These are phyloP conservation scores for Tuber brumale DNA, from an alignment of 495 filamentous ascomycete species.

Conservation along the genomic window DNA sequence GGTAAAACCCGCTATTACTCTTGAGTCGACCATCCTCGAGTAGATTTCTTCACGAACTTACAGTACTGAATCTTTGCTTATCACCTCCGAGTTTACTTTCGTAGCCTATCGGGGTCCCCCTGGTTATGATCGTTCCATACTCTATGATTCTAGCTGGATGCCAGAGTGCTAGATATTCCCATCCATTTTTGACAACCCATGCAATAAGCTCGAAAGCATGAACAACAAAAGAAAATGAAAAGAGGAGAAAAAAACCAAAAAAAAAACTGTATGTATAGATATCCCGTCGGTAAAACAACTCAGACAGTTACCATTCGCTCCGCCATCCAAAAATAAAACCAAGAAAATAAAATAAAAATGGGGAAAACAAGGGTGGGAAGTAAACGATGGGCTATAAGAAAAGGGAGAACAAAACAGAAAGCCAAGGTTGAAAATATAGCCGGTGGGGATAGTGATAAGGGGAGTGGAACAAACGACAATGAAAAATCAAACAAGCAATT, in stretches of 20 bases:
- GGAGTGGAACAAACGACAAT: slow-evolving; percentile 20
- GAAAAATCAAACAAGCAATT: slow-evolving; percentile 36
- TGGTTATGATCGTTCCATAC: neutral
- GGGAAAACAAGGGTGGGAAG: slow-evolving; percentile 4
- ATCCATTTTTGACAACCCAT: slow-evolving; percentile 18
- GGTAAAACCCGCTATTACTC: neutral
- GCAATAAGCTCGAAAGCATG: slow-evolving; percentile 13
- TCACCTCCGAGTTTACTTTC: neutral
- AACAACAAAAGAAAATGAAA: slow-evolving; percentile 7
- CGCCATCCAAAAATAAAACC: slow-evolving; percentile 21
- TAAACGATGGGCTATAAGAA: slow-evolving; percentile 21
- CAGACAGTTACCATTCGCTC: slow-evolving; percentile 10
- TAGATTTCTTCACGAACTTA: neutral
- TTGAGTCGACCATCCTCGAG: neutral
- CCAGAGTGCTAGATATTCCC: neutral
- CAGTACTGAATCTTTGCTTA: neutral
- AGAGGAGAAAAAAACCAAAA: slow-evolving; percentile 8
- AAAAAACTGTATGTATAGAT: slow-evolving; percentile 23
- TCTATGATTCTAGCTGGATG: slow-evolving; percentile 4
- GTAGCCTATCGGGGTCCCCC: neutral
- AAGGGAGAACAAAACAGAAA: slow-evolving; percentile 25
- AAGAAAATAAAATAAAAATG: slow-evolving; percentile 12
- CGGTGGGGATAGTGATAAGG: neutral
- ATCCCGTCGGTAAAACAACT: slow-evolving; percentile 18
- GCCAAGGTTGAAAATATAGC: slow-evolving; percentile 26